A percentile compares a stretch with the other conserved stretches of the same genome.
Conservation (phyloP, 495 filamentous ascomycete genomes). For the Aspergillus ostianus region DNA sequence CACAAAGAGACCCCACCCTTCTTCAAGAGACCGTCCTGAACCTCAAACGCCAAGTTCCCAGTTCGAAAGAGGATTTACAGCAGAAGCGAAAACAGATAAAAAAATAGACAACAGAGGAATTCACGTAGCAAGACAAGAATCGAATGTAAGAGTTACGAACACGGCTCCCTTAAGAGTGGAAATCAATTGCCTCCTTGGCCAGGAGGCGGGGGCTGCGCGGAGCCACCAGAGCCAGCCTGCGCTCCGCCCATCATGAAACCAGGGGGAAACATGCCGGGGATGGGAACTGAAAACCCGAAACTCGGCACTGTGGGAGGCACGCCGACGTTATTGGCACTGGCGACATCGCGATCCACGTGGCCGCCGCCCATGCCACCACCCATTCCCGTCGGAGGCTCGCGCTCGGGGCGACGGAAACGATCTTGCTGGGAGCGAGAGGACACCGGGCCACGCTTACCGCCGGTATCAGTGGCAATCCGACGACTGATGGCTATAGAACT, state of each 20-base stretch:
- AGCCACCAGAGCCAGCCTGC: conserved; percentile 30
- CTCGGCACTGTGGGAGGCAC: conserved; percentile 62
- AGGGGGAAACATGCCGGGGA: conserved; percentile 69
- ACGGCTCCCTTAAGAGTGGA: not conserved
- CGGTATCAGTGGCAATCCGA: conserved; percentile 75
- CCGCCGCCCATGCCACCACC: conserved; percentile 16
- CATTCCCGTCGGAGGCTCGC: conserved; percentile 24
- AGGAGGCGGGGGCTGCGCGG: conserved; percentile 46
- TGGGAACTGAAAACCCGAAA: conserved; percentile 65
- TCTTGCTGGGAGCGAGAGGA: conserved; percentile 58
- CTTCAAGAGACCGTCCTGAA: not conserved
- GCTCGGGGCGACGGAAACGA: conserved; percentile 41
- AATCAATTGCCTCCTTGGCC: conserved; percentile 38
- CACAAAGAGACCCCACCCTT: not conserved
- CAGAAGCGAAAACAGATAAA: not conserved
- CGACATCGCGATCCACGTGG: conserved; percentile 34
- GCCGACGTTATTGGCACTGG: conserved; percentile 51
- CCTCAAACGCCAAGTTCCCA: not conserved
- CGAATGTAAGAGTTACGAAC: not conserved
- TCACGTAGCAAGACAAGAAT: not conserved
- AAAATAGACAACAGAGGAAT: not conserved
- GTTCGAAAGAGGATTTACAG: not conserved
- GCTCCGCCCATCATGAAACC: conserved; percentile 58
- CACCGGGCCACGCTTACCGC: conserved; percentile 69
- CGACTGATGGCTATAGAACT: conserved; percentile 66